A percentile compares a stretch with the other conserved stretches of the same genome.
These are phyloP conservation scores for Aspergillus diversus DNA, from an alignment of 495 filamentous ascomycete genomes.

Conservation along the genomic window DNA sequence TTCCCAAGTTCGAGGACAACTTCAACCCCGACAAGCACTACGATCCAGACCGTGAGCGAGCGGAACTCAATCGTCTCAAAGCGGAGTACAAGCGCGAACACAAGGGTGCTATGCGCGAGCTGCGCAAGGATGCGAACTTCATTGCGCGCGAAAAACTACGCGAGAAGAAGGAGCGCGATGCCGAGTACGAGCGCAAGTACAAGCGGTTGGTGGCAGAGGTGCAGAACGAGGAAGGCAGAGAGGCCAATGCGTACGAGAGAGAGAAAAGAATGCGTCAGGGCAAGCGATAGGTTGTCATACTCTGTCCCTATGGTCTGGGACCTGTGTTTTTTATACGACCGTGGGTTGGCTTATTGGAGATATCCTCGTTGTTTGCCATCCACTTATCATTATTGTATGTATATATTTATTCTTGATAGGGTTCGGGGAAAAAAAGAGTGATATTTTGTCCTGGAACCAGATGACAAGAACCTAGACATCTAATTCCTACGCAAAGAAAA, in stretches of 20 bases:
- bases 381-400: conserved; percentile 7
- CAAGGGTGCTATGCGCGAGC: conserved; percentile 92
- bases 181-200: conserved; percentile 92
- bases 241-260: conserved; percentile 84
- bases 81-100: conserved; percentile 91
- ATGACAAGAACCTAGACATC: no score
- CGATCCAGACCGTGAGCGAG: conserved; percentile 86
- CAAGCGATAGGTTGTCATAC: conserved; percentile 45
- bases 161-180: conserved; percentile 90
- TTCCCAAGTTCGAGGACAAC: conserved; percentile 95
- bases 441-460: not conserved
- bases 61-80: conserved; percentile 77
- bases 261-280: conserved; percentile 72
- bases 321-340: not conserved
- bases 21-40: conserved; percentile 96
- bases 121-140: conserved; percentile 92
- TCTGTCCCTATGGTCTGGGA: conserved; percentile 6
- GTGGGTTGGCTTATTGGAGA: not conserved
- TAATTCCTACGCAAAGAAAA: no score
- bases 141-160: conserved; percentile 84
- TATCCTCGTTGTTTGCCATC: not conserved
- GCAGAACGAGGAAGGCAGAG: conserved; percentile 87
- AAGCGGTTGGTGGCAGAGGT: conserved; percentile 90
- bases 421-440: conserved; percentile 12
- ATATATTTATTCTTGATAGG: conserved; percentile 16